Conservation (phyloP, 495 filamentous ascomycete genomes). For the Neurospora intermedia region DNA sequence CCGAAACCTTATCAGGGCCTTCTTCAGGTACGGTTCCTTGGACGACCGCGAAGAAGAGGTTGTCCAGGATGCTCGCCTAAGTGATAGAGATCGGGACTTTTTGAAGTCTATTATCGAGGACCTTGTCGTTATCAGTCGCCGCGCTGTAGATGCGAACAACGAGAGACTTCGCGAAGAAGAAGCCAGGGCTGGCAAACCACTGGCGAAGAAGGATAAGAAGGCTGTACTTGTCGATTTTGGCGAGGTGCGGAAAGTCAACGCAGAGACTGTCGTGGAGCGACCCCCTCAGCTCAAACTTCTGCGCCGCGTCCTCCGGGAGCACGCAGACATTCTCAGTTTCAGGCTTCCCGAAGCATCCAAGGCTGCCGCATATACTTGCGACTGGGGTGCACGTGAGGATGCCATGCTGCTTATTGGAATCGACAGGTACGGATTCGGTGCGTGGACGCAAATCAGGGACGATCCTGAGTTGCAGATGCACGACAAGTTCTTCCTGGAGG, state of each 20-base stretch:
- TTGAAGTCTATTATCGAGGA: constrained; percentile 52
- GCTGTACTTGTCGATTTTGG: constrained; percentile 89
- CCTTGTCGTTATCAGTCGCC: constrained; percentile 39
- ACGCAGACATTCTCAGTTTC: constrained; percentile 61
- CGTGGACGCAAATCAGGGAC: constrained; percentile 86
- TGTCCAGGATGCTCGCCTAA: constrained; percentile 70
- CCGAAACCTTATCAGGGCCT: constrained; percentile 77
- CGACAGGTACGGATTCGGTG: constrained; percentile 82
- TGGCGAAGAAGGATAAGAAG: constrained; percentile 94
- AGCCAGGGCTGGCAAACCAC: constrained; percentile 55
- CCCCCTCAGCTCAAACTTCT: constrained; percentile 80
- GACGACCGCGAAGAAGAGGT: constrained; percentile 79
- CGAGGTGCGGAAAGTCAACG: constrained; percentile 87
- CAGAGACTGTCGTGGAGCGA: constrained; percentile 83
- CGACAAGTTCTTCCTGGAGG: constrained; percentile 94
- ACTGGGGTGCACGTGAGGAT: constrained; percentile 88
- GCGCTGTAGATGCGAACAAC: constrained; percentile 65
- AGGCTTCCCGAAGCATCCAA: constrained; percentile 87
- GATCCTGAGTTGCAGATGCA: constrained; percentile 75
- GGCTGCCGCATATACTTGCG: constrained; percentile 69
- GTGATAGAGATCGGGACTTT: constrained; percentile 66
- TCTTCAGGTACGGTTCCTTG: constrained; percentile 78
- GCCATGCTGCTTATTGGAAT: constrained; percentile 96
- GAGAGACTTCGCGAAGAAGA: constrained; percentile 60
- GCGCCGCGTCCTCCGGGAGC: constrained; percentile 53